Evolutionary conservation across 2,329 filamentous ascomycete species (phyloP), one percentile per base, ranked within the genome.

Genomic region (Graphilbum ipis-grandicollis): DNA sequence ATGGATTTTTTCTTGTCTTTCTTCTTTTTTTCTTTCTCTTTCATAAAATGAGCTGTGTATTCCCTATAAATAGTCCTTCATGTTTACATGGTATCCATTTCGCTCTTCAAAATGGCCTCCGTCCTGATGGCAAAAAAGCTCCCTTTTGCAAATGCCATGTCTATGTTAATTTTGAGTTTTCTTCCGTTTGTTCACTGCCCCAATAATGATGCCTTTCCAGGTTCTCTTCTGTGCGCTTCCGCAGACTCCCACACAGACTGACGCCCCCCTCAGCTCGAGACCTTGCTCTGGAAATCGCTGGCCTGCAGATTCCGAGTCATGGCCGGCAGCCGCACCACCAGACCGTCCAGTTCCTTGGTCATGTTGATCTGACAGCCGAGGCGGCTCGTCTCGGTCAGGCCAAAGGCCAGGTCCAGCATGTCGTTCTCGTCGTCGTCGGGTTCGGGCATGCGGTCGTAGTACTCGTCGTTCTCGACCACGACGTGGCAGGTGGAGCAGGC

Each of bases 301-400:
- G 84, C 83, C 60, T 98, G 90, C 58, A 98, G 51, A 53, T 98
- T 98, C 55, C 90, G 70, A 45, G 90, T 96, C 85, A 94, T 94
- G 28, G 75, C 75, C 12, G 90, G 90, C 50, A 98, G 59, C 56
- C 73, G 80, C 23, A 98, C 84, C 33, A 75, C 72, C 49, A 98
- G 45, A 0, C 90, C 90, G 53, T 96, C 81, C 44, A 96, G 58
- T 47, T 92, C 84, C 57, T 84, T 85, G 41, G 65, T 79, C 88
- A 98, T 94, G 52, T 73, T 66, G 19, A 98, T 81, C 62, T 94
- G 86, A 55, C 86, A 94, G 0, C 86, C 86, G 46, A 94, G 55
- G 22, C 86, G 61, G 47, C 68, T 73, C 19, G 84, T 93, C 64
- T 93, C 85, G 4, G 83, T 92, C 46, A 93, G 60, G 3, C 84